These are phyloP conservation scores for Vicia faba DNA, from an alignment of 306 rosid genomes.

Conservation along the genomic window DNA sequence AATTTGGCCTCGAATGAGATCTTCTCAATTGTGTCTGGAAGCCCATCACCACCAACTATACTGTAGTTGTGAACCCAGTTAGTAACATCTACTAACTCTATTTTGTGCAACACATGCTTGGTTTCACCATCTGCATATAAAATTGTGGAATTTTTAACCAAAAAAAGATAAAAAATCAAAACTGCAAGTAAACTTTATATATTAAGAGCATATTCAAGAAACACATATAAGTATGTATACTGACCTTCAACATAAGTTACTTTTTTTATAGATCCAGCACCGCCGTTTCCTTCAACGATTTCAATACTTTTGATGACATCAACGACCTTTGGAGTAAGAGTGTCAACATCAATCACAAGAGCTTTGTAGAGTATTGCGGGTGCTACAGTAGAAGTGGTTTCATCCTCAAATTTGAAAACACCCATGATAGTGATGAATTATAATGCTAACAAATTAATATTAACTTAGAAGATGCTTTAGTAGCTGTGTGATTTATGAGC, in stretches of 20 bases:
- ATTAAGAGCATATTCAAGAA: no score
- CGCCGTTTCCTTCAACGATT: constrained; percentile 43
- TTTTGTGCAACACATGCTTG: no score
- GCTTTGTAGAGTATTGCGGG: background rate
- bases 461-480: background rate
- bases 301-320: constrained; percentile 27
- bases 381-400: constrained; percentile 25
- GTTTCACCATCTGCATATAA: background rate
- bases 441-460: background rate
- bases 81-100: no score
- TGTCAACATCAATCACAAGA: constrained; percentile 27
- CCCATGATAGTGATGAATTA: constrained; percentile 35
- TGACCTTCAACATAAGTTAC: constrained; percentile 37
- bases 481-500: constrained; percentile 5
- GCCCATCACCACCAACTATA: constrained; percentile 39
- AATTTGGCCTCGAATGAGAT: constrained; percentile 39
- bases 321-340: constrained; percentile 26
- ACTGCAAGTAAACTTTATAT: no score
- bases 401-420: constrained; percentile 32
- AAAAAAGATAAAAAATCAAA: background rate
- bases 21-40: constrained; percentile 41
- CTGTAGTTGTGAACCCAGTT: constrained; percentile 29
- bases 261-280: constrained; percentile 47
- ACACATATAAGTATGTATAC: background rate
- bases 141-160: background rate